Evolutionary conservation across 306 rosid species (phyloP), one percentile per base, ranked within the genome.

Genomic region (Gynostemma pentaphyllum): DNA sequence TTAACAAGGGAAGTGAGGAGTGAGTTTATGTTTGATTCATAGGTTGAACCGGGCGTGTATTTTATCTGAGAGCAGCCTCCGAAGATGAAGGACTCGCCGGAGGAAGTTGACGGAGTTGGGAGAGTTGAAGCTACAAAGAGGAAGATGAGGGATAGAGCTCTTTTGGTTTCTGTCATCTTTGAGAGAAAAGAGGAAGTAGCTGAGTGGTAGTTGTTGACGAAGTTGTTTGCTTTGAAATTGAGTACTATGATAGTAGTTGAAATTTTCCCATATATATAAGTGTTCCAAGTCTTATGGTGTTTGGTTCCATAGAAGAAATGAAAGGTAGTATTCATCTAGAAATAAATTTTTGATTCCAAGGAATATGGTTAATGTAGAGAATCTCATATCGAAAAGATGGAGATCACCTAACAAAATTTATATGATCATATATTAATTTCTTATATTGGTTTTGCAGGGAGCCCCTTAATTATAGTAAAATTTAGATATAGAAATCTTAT

Each of bases 41-140:
- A 86, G 8, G 83, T 13, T 0, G 95, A 76, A 0, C 80, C 95
- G 0, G 89, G 83, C 2, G 50, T 23, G 79, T 59, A 86, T 74
- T 89, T 94, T 0, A 46, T 32, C 68, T 73, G 84, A 9, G 99
- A 81, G 45, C 99, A 94, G 16, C 95, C 99, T 0, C 86, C 87
- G 70, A 78, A 94, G 73, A 94, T 64, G 77, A 81, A 94, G 18
- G 87, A 26, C 1, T 78, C 71, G 5, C 34, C 47, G 19, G 76
- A 56, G 52, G 90, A 62, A 7, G 62, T 23, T 2, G 91, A 74
- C 0, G 78, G 76, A 11, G 74, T 59, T n/a, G 72, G 6, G 46
- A 78, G 70, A 21, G 49, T 13, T 2, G 65, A 47, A 29, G 49
- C 36, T 21, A 32, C 2, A 29, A 45, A 45, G 44, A 65, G 23